Base-by-base conservation (phyloP, 148 eudicot genomes). In the Rhododendron williamsianum region DNA sequence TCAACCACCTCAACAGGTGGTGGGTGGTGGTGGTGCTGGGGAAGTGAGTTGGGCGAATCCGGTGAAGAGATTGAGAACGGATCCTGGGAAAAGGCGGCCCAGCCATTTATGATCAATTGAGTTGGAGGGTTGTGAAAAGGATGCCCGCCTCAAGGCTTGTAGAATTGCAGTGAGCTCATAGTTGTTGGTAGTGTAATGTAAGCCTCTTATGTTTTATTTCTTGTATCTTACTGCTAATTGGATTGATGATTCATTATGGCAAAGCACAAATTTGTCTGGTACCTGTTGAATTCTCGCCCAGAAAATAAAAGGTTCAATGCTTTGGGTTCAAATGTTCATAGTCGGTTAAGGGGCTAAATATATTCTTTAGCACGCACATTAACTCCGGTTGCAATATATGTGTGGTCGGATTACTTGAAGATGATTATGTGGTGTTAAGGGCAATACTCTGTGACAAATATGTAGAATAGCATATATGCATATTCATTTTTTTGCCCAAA, bases 41-140 rank as follows among this genome's bases (percentile, higher is more conserved):
- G 82, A 80, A 6, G 81, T 93, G 67, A 92, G 98, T n/a, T 96
- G 98, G 99, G 95, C 96, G 10, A 93, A 94, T 77, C 98, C 95
- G n/a, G 99, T 96, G 33, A 96, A 94, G 91, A 89, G 93, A 83
- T 81, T 91, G 91, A 93, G 99, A 90, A 93, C 98, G 8, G 99
- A 92, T 89, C 89, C 94, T 18, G 98, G 94, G 72, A 96, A 90
- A 84, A 89, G 98, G 87, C 88, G 98, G 36, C 97, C 97, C 23
- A 96, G 97, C 89, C 93, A 93, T 86, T 87, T 92, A 76, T 96
- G 91, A 92, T 69, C 4, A 25, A 27, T 27, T 67, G 35, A 30
- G 51, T 38, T 81, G 36, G 63, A 52, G 78, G 69, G 74, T 89
- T 80, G 82, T 81, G 41, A 16, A 13, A 35, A 72, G 82, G 69